Evolutionary conservation across 768 basidiomycete species (phyloP).

Genomic region (Russula ochroleuca): DNA sequence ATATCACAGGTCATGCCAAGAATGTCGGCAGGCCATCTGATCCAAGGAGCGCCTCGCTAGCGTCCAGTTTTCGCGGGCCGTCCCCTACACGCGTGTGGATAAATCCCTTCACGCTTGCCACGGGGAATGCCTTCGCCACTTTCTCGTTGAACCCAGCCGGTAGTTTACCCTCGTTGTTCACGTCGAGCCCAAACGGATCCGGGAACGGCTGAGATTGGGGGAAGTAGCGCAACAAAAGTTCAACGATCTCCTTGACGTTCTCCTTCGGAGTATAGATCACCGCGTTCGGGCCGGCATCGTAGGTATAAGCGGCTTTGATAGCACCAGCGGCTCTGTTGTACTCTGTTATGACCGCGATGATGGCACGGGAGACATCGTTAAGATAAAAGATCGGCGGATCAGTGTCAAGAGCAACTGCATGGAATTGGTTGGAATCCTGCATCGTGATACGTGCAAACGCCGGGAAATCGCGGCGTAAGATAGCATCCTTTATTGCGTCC

Average conservation of each 20-base stretch:
- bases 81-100: conserved; percentile 94
- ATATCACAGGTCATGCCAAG: conserved; percentile 34
- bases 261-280: conserved; percentile 86
- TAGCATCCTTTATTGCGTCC: conserved; percentile 75
- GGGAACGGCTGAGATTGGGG: conserved; percentile 75
- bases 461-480: conserved; percentile 76
- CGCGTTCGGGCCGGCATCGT: conserved; percentile 97
- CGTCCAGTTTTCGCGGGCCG: conserved; percentile 69
- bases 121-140: conserved; percentile 67
- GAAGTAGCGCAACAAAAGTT: conserved; percentile 79
- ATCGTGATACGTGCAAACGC: conserved; percentile 89
- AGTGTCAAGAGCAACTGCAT: conserved; percentile 95
- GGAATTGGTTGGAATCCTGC: conserved; percentile 98
- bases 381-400: conserved; percentile 98
- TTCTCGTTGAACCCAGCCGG: conserved; percentile 71
- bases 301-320: conserved; percentile 94
- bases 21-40: conserved; percentile 64
- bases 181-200: conserved; percentile 59
- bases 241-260: conserved; percentile 73
- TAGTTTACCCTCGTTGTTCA: conserved; percentile 46
- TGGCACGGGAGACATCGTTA: conserved; percentile 94
- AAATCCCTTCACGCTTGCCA: conserved; percentile 79
- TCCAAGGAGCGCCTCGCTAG: conserved; percentile 62
- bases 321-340: conserved; percentile 78
- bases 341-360: conserved; percentile 87